Conservation (phyloP, 345 rosid genomes). For the Salix caprea region DNA sequence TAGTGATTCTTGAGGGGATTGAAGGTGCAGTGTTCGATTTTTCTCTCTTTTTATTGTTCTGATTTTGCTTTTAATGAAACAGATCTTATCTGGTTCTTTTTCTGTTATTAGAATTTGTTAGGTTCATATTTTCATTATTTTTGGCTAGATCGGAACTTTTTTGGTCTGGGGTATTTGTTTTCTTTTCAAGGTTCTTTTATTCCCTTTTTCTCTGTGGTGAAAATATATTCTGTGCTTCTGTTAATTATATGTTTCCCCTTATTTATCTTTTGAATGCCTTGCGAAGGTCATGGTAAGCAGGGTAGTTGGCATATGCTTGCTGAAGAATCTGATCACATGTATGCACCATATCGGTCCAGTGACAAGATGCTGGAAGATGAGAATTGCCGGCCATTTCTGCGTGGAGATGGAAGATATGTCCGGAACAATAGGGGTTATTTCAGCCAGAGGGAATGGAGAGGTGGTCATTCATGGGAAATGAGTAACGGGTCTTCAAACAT, state of each 20-base stretch:
- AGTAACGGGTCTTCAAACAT: constrained; percentile 54
- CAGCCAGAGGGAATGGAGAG: constrained; percentile 70
- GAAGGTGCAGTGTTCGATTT: background rate
- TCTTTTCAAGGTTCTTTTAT: background rate
- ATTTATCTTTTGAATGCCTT: constrained; percentile 31
- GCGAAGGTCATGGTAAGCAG: constrained; percentile 90
- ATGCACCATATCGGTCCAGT: constrained; percentile 45
- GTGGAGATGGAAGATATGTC: constrained; percentile 66
- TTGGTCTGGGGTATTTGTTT: background rate
- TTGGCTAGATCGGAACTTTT: constrained; percentile 5
- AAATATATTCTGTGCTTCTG: constrained; percentile 17
- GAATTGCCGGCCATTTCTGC: constrained; percentile 42
- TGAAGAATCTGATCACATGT: constrained; percentile 66
- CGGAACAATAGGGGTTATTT: constrained; percentile 56
- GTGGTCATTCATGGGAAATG: constrained; percentile 55
- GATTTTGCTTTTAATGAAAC: background rate
- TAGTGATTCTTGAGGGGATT: background rate
- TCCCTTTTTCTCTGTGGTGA: background rate
- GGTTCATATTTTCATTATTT: background rate
- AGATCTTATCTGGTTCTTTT: background rate
- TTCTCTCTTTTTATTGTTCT: background rate
- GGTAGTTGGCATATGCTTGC: constrained; percentile 65
- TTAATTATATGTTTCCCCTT: constrained; percentile 24
- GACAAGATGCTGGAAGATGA: constrained; percentile 63
- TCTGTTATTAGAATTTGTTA: background rate